Evolutionary conservation across 2,329 filamentous ascomycete genomes (phyloP), one percentile per base, ranked within the genome.

Genomic region (Penicillium occitanis): DNA sequence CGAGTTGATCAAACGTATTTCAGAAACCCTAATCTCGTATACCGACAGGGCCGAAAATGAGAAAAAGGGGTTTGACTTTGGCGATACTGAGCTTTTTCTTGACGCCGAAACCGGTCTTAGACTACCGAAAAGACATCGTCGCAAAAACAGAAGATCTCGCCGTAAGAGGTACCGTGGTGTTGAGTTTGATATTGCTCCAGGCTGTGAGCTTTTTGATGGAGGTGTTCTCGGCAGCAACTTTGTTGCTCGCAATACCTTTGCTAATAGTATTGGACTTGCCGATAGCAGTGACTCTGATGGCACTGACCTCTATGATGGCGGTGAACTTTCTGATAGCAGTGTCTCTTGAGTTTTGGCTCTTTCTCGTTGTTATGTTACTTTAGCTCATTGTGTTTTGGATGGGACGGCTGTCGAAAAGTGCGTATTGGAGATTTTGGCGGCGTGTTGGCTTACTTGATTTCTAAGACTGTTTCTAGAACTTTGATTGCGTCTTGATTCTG

Each of bases 11-110:
- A 42, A 22, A 25, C 22, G 14, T 11, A 19, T 53, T 25, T 25
- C 59, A 19, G 46, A 25, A 30, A 59, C 59, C 5, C 14, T 63
- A 14, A 60, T 28, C 25, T 51, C 61, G 5, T 66, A 66, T n/a
- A 17, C 44, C 11, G 40, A 58, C 19, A n/a, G 0, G 1, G 19
- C 17, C n/a, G 62, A 64, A 40, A 46, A 48, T 14, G 33, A 64
- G 62, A 64, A 25, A 33, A 57, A 40, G 33, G 40, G 37, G 3
- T 64, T 64, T 57, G 51, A 50, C 44, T 63, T 63, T n/a, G 11
- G n/a, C 6, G 51, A 44, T 42, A 8, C 35, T 17, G 37, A 44
- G 10, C n/a, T 28, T 17, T 5, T 14, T 1, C 48, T 22, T 37
- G 7, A 11, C 28, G 25, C 40, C 46, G 53, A 14, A 25, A 44